Evolutionary conservation across 345 rosid genomes (phyloP).

Genomic region (Eucalyptus cladocalyx): DNA sequence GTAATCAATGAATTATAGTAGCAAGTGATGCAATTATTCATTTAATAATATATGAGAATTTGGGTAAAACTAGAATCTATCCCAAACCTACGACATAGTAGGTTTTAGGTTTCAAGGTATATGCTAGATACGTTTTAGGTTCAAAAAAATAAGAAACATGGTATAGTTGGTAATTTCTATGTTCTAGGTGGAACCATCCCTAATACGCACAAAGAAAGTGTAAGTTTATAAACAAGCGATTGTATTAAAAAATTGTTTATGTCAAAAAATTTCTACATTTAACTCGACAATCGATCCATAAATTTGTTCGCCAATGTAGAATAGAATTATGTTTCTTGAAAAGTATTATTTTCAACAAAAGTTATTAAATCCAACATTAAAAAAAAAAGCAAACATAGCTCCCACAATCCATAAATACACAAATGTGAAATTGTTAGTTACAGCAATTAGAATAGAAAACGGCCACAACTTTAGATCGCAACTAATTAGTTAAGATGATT

Average conservation of each 20-base stretch:
- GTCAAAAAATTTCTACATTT: fast-evolving
- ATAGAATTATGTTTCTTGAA: neutral
- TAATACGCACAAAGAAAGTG: fast-evolving
- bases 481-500: neutral
- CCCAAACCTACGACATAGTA: fast-evolving
- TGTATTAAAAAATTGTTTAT: no score
- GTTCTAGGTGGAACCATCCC: no score
- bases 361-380: neutral
- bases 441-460: no score
- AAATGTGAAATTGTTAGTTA: neutral
- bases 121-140: fast-evolving
- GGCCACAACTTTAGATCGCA: neutral
- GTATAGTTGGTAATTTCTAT: fast-evolving
- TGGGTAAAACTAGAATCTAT: fast-evolving
- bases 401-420: neutral
- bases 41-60: no score
- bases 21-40: no score
- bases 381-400: neutral
- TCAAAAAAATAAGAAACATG: no score
- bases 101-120: fast-evolving
- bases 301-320: neutral
- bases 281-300: no score
- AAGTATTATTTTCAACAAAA: neutral
- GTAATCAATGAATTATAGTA: fast-evolving
- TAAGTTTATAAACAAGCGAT: neutral